A percentile compares a stretch with the other conserved stretches of the same genome.
These are phyloP conservation scores for Colletotrichum cereale DNA, from an alignment of 2,329 filamentous ascomycete genomes.

Conservation along the genomic window DNA sequence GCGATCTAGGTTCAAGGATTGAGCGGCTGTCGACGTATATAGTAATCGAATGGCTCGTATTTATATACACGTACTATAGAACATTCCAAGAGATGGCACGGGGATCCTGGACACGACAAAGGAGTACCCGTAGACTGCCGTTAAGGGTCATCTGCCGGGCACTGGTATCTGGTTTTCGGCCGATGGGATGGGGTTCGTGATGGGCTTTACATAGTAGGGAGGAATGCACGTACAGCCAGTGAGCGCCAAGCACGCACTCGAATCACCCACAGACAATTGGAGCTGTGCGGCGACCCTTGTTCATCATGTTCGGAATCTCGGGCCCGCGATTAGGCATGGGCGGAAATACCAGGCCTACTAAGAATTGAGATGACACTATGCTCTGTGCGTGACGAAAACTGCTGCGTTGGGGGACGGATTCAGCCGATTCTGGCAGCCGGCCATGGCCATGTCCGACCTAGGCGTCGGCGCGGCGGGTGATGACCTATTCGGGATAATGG, in stretches of 20 bases:
- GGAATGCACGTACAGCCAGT: slow-evolving; percentile 18
- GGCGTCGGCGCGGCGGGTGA: slow-evolving; percentile 13
- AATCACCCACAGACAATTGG: slow-evolving; percentile 36
- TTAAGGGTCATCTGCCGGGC: slow-evolving; percentile 22
- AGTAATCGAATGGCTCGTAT: slow-evolving; percentile 3
- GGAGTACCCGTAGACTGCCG: slow-evolving; percentile 12
- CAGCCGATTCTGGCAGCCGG: slow-evolving; percentile 16
- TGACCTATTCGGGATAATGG: slow-evolving; percentile 12
- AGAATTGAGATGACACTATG: slow-evolving; percentile 9
- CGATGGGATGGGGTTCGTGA: slow-evolving; percentile 15
- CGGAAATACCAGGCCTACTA: slow-evolving; percentile 20
- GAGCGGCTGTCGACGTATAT: neutral
- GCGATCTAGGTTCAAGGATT: slow-evolving; percentile 27
- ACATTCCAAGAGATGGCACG: slow-evolving; percentile 7
- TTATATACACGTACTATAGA: no score
- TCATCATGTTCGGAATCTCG: slow-evolving; percentile 31
- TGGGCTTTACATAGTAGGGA: slow-evolving; percentile 5
- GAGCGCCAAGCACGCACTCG: slow-evolving; percentile 17
- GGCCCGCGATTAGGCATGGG: slow-evolving; percentile 29
- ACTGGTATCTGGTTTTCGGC: slow-evolving; percentile 29
- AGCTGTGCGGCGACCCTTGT: slow-evolving; percentile 39
- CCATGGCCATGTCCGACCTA: neutral
- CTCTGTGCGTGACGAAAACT: slow-evolving; percentile 18
- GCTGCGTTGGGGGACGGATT: neutral
- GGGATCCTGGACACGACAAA: slow-evolving; percentile 13